Evolutionary conservation across 306 rosid genomes (phyloP), one percentile per base, ranked within the genome.

Genomic region (Echinosophora koreensis): DNA sequence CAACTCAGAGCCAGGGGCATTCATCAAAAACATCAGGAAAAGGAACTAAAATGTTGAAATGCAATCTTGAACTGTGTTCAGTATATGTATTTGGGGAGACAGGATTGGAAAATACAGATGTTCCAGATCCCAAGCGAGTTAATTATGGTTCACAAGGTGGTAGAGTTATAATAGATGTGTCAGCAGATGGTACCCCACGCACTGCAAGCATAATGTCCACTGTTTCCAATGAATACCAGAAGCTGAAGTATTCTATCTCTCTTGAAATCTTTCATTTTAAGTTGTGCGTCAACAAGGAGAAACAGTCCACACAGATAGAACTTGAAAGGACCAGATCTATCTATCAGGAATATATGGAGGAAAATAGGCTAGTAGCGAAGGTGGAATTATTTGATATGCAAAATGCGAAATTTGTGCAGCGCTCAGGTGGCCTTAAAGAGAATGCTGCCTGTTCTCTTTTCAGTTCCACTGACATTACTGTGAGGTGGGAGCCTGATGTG

Each of bases 71-170:
- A 68, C 69, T 82, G 42, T 96, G 97, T 80, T 87, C 91, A 66
- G 71, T 92, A 30, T 87, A 83, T 70, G 80, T 87, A 49, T 70
- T 87, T 82, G 97, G 97, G 77, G 98, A 96, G 71, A 79, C 82
- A 3, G 94, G 91, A 49, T 77, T 96, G 69, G 99, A 89, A 78
- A 89, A 87, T 74, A 57, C 88, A 18, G 80, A 41, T 81, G 89
- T 92, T 82, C 82, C 90, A 58, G 99, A 96, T 77, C 99, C 99
- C 15, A 96, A 96, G 86, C 89, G 94, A 58, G 97, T 96, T 54
- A 88, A 96, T 83, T 96, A 86, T 75, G 99, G 99, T 70, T 92
- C 98, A 77, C 99, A 96, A 51, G 99, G 99, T 81, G 99, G 98
- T 69, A 91, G 86, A 76, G 83, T 91, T 72, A 83, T 84, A 58